Evolutionary conservation across 306 rosid genomes (phyloP), one percentile per base, ranked within the genome.

Genomic region (Acmispon strigosus): DNA sequence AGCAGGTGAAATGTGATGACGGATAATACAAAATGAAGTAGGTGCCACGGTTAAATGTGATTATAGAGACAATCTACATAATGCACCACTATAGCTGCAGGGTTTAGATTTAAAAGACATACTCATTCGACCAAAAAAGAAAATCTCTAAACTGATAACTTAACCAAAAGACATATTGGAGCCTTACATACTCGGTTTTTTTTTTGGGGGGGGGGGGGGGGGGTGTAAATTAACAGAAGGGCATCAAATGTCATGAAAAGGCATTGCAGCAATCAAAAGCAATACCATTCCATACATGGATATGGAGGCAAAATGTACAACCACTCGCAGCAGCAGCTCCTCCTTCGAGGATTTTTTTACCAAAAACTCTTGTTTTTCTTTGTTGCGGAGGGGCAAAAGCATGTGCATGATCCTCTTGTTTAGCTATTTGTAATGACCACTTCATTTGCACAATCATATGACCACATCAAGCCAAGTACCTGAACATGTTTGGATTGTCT

Each of bases 401-500:
- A 45, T 64, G 22, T 69, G 66, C 69, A 66, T 19, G 62, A 55
- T 54, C 75, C 18, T 66, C 66, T 74, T 2, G 68, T 55, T 68
- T 74, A 41, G 64, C 77, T 61, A 54, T 58, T 73, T 58, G 69
- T 77, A 68, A 53, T 24, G 54, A 55, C 62, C 78, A 44, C 62
- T 63, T 62, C 78, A 37, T 72, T 34, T 63, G 34, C 75, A 49
- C 36, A 41, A 58, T 75, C 74, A 51, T 61, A 20, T 41, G 52
- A 67, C 37, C 62, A 14, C 64, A 62, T 92, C 89, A 93, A 16
- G 98, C 98, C 84, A 93, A 65, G 89, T 93, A 93, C 89, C 82
- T 88, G 74, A 86, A 93, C 84, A 84, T 43, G 76, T 87, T 93
- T 1, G 90, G 81, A 78, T 90, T 90, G 10, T 93, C 98, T 78